Percentiles rank a stretch among this genome's conserved stretches.
Conservation (phyloP, 2,329 filamentous ascomycete species). For the Blastomyces gilchristii region DNA sequence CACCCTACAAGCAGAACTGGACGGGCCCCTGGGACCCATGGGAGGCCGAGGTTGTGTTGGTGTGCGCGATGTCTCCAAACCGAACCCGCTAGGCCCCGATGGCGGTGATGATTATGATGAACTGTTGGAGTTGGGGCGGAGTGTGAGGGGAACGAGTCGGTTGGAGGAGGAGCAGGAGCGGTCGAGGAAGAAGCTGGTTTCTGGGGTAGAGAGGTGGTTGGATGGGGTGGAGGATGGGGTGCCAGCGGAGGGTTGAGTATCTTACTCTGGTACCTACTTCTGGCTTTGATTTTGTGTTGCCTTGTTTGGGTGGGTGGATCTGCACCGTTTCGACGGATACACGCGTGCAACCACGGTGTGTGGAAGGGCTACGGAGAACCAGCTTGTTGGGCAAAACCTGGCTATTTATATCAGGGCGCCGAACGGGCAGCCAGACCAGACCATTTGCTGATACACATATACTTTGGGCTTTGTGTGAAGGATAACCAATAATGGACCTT, state of each 20-base stretch:
- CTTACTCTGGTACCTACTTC: neutral
- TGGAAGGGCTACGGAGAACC: too few relatives aligned
- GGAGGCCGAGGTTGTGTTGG: neutral
- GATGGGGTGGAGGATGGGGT: neutral
- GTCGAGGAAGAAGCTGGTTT: slow-evolving; percentile 2
- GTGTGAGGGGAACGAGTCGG: neutral
- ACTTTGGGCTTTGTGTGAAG: too few relatives aligned
- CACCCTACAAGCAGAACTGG: slow-evolving; percentile 8
- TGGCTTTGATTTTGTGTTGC: neutral
- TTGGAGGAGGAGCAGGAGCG: neutral
- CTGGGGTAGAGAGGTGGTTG: slow-evolving; percentile 1
- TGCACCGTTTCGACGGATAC: neutral
- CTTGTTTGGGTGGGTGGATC: neutral
- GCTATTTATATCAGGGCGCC: too few relatives aligned
- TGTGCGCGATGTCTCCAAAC: slow-evolving; percentile 1
- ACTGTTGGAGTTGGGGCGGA: slow-evolving; percentile 1
- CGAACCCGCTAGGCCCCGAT: neutral
- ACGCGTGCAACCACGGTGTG: too few relatives aligned
- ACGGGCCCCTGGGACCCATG: neutral
- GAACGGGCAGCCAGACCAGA: too few relatives aligned
- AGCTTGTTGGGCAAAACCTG: too few relatives aligned
- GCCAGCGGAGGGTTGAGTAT: neutral
- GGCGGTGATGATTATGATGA: slow-evolving; percentile 4
- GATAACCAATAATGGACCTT: too few relatives aligned
- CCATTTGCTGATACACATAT: too few relatives aligned